A percentile compares a stretch with the other conserved stretches of the same genome.
Conservation (phyloP, 441 rosid genomes). For the Euphorbia corollata region DNA sequence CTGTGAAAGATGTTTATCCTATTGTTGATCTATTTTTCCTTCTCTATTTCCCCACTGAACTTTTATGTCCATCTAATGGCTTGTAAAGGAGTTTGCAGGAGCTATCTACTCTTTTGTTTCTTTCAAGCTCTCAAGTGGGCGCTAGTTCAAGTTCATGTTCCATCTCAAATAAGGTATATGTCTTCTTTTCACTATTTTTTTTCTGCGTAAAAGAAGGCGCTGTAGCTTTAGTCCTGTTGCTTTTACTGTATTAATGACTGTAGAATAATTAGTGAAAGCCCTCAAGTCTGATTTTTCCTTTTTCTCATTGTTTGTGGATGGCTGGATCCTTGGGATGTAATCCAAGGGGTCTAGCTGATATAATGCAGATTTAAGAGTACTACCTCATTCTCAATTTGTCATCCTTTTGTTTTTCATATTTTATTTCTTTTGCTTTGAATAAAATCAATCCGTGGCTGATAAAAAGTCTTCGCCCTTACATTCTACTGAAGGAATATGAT, state of each 20-base stretch:
- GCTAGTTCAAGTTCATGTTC: constrained; percentile 31
- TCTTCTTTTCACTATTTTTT: constrained; percentile 11
- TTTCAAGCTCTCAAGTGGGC: constrained; percentile 34
- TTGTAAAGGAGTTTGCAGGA: constrained; percentile 78
- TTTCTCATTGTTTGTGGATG: neutral
- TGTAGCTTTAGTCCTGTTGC: constrained; percentile 1
- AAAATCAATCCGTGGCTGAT: neutral
- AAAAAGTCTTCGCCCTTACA: neutral
- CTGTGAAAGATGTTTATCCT: neutral
- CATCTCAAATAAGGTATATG: constrained; percentile 38
- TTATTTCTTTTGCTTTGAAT: neutral
- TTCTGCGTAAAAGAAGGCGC: neutral
- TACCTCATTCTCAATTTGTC: neutral
- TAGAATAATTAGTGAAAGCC: neutral
- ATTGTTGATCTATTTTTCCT: neutral
- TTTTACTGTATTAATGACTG: neutral
- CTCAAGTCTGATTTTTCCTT: neutral
- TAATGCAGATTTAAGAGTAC: constrained; percentile 1
- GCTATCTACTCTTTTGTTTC: constrained; percentile 42
- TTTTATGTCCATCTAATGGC: constrained; percentile 21
- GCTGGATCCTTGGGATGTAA: neutral
- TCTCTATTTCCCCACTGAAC: constrained; percentile 10
- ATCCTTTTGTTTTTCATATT: neutral
- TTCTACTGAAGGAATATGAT: neutral
- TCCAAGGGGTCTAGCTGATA: neutral